Base-by-base conservation (phyloP, 164 flowering plant species). In the Kalanchoe fedtschenkoi region DNA sequence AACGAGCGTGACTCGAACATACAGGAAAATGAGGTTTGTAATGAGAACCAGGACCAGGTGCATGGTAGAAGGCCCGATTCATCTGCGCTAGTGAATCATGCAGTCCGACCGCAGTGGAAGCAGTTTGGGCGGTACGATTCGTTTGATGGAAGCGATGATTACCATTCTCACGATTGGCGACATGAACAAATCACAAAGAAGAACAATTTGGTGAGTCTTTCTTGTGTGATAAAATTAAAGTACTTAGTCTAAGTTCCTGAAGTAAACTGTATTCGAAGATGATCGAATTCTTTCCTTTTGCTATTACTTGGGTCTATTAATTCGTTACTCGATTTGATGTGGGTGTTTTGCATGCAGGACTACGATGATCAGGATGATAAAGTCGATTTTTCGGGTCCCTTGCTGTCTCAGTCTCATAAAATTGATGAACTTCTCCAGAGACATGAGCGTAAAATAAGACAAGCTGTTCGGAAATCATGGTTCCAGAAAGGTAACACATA, bases 321-420 rank as follows among this genome's bases (percentile, higher is more conserved):
- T n/a, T n/a, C n/a, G n/a, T n/a, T n/a, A n/a, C n/a, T n/a, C n/a
- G n/a, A n/a, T 17, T 39, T 9, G n/a, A n/a, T n/a, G n/a, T n/a
- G n/a, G n/a, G n/a, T n/a, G 1, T 47, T 47, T 4, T 33, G n/a
- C n/a, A n/a, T n/a, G 62, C 86, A 85, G 88, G 75, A 69, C 56
- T 82, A 60, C 67, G 80, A 81, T 69, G 86, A 86, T 65, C 71
- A 80, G 42, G 86, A 66, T 41, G 91, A 84, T 35, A 83, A 80
- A 71, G 88, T 93, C 68, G 96, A 93, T 70, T 93, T 80, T 73
- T 93, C 97, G 16, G 99, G 97, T 44, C 99, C 97, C 0, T 76
- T 93, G 72, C 60, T 93, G 63, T 72, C 89, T 67, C 96, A 93
- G 62, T 62, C 89, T n/a, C 73, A 82, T 51, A 77, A 72, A 80